Conservation (phyloP, 768 basidiomycete species). For the Amanita polypyramis region DNA sequence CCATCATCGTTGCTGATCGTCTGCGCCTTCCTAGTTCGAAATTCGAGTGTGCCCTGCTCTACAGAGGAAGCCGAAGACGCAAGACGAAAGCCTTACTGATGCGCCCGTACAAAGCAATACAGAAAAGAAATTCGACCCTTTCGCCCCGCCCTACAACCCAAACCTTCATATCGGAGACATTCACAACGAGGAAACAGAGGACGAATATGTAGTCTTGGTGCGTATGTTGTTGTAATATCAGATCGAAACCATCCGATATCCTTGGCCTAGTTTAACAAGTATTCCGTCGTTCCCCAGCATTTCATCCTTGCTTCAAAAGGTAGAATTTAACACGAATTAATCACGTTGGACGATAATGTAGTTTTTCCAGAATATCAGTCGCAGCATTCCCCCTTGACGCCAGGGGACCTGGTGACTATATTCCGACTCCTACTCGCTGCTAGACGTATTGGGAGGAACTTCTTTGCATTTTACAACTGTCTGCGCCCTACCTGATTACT, state of each 20-base stretch:
- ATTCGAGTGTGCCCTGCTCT: slow-evolving; percentile 80
- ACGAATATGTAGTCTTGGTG: slow-evolving; percentile 64
- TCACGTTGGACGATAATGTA: background rate
- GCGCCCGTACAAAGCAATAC: background rate
- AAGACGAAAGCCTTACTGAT: background rate
- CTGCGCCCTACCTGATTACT: slow-evolving; percentile 14
- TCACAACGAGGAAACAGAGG: slow-evolving; percentile 43
- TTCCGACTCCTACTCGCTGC: slow-evolving; percentile 70
- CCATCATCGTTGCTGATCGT: background rate
- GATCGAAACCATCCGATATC: slow-evolving; percentile 1
- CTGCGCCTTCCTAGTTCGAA: slow-evolving; percentile 51
- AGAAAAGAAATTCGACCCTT: slow-evolving; percentile 46
- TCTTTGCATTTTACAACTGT: slow-evolving; percentile 92
- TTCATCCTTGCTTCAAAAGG: slow-evolving; percentile 86
- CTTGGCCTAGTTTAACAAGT: slow-evolving; percentile 66
- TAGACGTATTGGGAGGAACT: slow-evolving; percentile 40
- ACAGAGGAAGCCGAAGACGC: slow-evolving; percentile 52
- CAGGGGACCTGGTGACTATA: slow-evolving; percentile 66
- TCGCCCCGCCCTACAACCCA: slow-evolving; percentile 76
- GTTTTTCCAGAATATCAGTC: slow-evolving; percentile 49
- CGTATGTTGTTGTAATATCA: slow-evolving; percentile 13
- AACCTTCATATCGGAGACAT: slow-evolving; percentile 72
- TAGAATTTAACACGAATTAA: slow-evolving; percentile 14
- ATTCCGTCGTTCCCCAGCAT: slow-evolving; percentile 72
- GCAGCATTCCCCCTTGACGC: slow-evolving; percentile 73